Conservation (phyloP, 1,284 basidiomycete species). For the Leccinum ponderosum region DNA sequence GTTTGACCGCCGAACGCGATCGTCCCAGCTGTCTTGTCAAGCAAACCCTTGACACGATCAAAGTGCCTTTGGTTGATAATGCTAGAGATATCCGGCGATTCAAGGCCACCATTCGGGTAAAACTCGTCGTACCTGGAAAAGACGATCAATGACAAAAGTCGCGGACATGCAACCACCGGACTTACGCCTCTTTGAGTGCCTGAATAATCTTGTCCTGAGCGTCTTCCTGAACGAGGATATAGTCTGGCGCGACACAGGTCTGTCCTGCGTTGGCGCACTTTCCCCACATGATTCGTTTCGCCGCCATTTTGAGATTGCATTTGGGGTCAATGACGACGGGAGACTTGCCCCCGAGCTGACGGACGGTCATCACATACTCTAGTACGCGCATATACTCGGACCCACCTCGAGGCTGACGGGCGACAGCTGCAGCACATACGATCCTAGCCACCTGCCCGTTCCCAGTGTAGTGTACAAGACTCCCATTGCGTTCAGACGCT, state of each 20-base stretch:
- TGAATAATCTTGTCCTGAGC: slow-evolving; percentile 64
- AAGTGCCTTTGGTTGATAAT: too few species aligned
- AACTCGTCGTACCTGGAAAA: slow-evolving; percentile 48
- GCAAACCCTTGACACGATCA: too few species aligned
- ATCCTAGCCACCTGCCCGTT: slow-evolving; percentile 78
- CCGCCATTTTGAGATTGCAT: slow-evolving; percentile 58
- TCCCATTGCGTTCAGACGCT: slow-evolving; percentile 20
- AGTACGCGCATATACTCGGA: background rate
- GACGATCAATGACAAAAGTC: background rate
- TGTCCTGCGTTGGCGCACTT: slow-evolving; percentile 79
- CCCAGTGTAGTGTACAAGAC: slow-evolving; percentile 51
- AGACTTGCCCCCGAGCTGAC: slow-evolving; percentile 60
- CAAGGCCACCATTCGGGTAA: slow-evolving; percentile 50
- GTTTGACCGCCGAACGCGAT: too few species aligned
- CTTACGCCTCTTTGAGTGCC: slow-evolving; percentile 62
- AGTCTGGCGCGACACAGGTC: slow-evolving; percentile 78
- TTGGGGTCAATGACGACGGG: slow-evolving; percentile 79
- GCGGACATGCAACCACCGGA: slow-evolving; percentile 8
- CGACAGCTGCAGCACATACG: slow-evolving; percentile 83
- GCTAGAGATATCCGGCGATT: slow-evolving; percentile 41
- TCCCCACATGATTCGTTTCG: slow-evolving; percentile 76
- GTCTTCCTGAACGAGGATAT: slow-evolving; percentile 69
- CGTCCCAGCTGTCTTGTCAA: too few species aligned
- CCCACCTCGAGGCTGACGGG: slow-evolving; percentile 78
- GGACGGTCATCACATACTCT: background rate